These are phyloP conservation scores for Phoma sp. DNA, from an alignment of 2,329 filamentous ascomycete species.

Conservation along the genomic window DNA sequence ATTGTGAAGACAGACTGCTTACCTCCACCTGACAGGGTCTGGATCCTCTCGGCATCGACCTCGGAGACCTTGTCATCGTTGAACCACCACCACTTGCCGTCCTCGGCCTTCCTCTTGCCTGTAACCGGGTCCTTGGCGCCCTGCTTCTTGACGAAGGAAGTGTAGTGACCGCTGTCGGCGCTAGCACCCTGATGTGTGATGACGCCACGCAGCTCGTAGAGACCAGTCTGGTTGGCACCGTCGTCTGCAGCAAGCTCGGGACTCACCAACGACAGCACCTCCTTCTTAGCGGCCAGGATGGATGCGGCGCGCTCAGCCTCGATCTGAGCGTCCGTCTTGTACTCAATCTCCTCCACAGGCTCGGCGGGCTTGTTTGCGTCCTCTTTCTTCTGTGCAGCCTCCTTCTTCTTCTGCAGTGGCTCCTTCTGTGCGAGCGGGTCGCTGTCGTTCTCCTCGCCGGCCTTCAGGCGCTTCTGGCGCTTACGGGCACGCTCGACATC, in stretches of 20 bases:
- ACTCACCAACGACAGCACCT: conserved; percentile 79
- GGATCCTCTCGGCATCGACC: conserved; percentile 89
- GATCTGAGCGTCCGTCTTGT: conserved; percentile 92
- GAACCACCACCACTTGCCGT: conserved; percentile 99
- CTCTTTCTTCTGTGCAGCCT: conserved; percentile 51
- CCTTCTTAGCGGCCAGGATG: conserved; percentile 82
- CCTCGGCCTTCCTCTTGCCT: conserved; percentile 79
- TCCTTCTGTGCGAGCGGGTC: conserved; percentile 55
- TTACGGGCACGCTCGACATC: conserved; percentile 92
- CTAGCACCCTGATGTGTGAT: conserved; percentile 97
- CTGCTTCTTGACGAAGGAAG: conserved; percentile 94
- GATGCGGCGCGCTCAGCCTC: conserved; percentile 82
- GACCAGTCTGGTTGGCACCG: conserved; percentile 87
- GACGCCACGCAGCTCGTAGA: conserved; percentile 93
- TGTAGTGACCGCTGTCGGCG: conserved; percentile 98
- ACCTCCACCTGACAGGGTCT: conserved; percentile 87
- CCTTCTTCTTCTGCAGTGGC: conserved; percentile 58
- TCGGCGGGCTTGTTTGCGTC: conserved; percentile 59
- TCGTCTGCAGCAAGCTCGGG: conserved; percentile 76
- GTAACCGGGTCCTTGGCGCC: conserved; percentile 73
- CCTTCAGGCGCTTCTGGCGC: conserved; percentile 77
- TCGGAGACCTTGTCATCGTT: conserved; percentile 98
- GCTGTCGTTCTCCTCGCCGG: conserved; percentile 60
- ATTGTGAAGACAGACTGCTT: conserved; percentile 38
- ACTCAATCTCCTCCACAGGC: conserved; percentile 74